Percentiles rank a stretch among this genome's conserved stretches.
Conservation (phyloP, 768 basidiomycete species). For the Paxillus rubicundulus region DNA sequence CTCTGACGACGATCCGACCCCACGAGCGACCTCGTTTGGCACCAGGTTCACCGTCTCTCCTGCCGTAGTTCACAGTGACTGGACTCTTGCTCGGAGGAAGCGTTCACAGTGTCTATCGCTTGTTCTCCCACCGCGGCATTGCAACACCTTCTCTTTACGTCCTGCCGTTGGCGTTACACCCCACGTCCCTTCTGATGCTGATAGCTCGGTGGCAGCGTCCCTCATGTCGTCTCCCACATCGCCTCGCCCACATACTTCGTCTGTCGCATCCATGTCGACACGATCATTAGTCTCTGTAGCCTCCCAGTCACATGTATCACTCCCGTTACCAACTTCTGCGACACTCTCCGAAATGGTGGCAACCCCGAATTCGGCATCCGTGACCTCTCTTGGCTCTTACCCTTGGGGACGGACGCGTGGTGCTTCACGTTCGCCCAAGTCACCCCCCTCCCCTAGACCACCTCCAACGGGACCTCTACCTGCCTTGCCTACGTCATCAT, state of each 20-base stretch:
- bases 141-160: conserved; percentile 4
- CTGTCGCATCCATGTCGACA: neutral
- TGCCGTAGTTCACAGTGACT: neutral
- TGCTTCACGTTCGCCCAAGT: conserved; percentile 24
- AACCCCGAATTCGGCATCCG: conserved; percentile 21
- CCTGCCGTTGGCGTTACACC: conserved; percentile 23
- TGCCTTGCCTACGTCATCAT: conserved; percentile 19
- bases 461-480: conserved; percentile 31
- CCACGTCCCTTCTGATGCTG: conserved; percentile 22
- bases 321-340: conserved; percentile 4
- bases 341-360: conserved; percentile 3
- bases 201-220: conserved; percentile 4
- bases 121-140: conserved; percentile 10
- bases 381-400: conserved; percentile 2
- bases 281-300: neutral
- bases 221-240: conserved; percentile 16
- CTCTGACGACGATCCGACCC: conserved; percentile 26
- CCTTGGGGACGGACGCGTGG: conserved; percentile 22
- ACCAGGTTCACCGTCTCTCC: neutral
- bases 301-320: neutral
- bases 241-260: conserved; percentile 1
- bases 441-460: conserved; percentile 26
- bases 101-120: conserved; percentile 16
- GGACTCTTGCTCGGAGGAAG: neutral
- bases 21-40: conserved; percentile 20